Conservation (phyloP, 768 basidiomycete genomes). For the Clathrus columnatus region DNA sequence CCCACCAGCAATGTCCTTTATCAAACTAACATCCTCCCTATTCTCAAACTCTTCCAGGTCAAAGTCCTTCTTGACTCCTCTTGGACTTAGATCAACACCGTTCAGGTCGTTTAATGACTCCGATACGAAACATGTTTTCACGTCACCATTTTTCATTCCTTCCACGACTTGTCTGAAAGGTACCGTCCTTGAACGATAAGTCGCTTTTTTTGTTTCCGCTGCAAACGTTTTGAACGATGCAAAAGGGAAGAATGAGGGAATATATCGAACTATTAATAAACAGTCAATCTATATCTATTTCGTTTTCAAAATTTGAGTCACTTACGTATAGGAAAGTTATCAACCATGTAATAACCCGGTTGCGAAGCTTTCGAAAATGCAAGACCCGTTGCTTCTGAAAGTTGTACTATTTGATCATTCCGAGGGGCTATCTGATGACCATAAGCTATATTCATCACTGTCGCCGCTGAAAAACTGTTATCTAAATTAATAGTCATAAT, state of each 20-base stretch:
- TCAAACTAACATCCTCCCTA: neutral
- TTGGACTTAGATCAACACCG: neutral
- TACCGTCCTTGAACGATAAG: neutral
- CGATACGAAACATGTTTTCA: neutral
- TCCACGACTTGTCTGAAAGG: neutral
- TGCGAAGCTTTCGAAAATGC: conserved; percentile 19
- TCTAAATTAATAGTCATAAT: no score
- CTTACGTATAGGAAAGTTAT: conserved; percentile 26
- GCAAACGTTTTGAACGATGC: conserved; percentile 28
- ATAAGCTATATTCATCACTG: no score
- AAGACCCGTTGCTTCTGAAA: conserved; percentile 20
- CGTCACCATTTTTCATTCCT: neutral
- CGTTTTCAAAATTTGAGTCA: conserved; percentile 19
- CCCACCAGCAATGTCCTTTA: neutral
- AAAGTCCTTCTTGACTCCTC: neutral
- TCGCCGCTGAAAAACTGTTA: no score
- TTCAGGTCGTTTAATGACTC: neutral
- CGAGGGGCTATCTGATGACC: no score
- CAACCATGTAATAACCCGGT: conserved; percentile 25
- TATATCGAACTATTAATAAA: conserved; percentile 15
- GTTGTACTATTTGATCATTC: conserved; percentile 29
- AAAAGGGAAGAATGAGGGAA: conserved; percentile 33
- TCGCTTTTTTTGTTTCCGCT: conserved; percentile 19
- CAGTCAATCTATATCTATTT: neutral
- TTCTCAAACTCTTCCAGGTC: neutral